Base-by-base conservation (phyloP, 192 early-diverging fungal genomes). In the Funneliformis geosporum region DNA sequence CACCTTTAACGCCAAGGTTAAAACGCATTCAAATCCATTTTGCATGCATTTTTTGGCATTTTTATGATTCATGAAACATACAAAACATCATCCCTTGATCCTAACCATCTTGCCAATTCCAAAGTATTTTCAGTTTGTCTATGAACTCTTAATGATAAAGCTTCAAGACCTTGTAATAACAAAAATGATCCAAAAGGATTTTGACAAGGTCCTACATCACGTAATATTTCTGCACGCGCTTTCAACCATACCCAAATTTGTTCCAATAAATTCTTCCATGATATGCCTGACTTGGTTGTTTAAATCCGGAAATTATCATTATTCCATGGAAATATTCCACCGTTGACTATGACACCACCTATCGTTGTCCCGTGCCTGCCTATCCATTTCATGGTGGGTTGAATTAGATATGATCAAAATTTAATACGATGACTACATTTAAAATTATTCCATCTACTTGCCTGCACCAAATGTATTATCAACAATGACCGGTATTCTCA, bases 311-410 rank as follows among this genome's bases (percentile, higher is more conserved):
- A 96, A 98, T 42, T 88, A 86, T 75, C 95, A 84, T 94, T 96
- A 83, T 90, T 92, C 95, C 95, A 97, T 69, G 84, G 82, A 87
- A 98, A 98, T 4, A 89, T 95, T 27, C 97, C 97, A 39, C 87
- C 86, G 76, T 98, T 96, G 62, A 98, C 80, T n/a, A 97, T 91
- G 61, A 97, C 91, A 50, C 97, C 97, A 67, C 97, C 97, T 78
- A 98, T 91, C 23, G 94, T 95, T 40, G 91, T 96, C 50, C 97
- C 97, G 84, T 98, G 97, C 21, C 97, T 90, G 27, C 91, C 89
- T 59, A 94, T 92, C 97, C 97, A 98, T 87, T 98, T 98, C 44
- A 96, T 98, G 21, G 97, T n/a, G n/a, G n/a, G n/a, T n/a, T n/a
- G n/a, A n/a, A n/a, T n/a, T n/a, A n/a, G n/a, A n/a, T n/a, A n/a